Evolutionary conservation across 2,329 filamentous ascomycete genomes (phyloP).

Genomic region (Pseudogymnoascus sp.): DNA sequence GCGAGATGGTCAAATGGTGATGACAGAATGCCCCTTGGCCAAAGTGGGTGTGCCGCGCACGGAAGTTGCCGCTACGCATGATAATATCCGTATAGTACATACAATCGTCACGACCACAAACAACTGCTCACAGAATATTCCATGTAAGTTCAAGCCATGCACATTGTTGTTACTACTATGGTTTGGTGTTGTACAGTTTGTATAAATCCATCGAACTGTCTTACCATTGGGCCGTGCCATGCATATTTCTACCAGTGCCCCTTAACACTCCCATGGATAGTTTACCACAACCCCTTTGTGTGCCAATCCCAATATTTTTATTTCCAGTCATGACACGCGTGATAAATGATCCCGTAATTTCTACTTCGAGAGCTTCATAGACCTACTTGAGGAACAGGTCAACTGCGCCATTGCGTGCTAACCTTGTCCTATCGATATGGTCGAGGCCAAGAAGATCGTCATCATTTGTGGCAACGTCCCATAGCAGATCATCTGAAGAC

Average conservation of each 20-base stretch:
- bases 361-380: neutral
- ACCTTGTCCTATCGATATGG: slow-evolving; percentile 54
- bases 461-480: slow-evolving; percentile 42
- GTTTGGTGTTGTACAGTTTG: slow-evolving; percentile 6
- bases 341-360: neutral
- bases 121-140: neutral
- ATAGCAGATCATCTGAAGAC: slow-evolving; percentile 50
- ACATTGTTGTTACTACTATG: slow-evolving; percentile 8
- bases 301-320: slow-evolving; percentile 3
- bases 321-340: slow-evolving; percentile 4
- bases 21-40: slow-evolving; percentile 9
- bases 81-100: neutral
- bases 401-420: slow-evolving; percentile 50
- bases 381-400: slow-evolving; percentile 51
- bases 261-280: neutral
- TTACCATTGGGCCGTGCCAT: neutral
- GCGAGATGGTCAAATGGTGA: neutral
- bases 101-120: neutral
- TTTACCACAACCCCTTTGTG: neutral
- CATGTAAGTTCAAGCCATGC: neutral
- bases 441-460: slow-evolving; percentile 60
- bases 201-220: slow-evolving; percentile 5
- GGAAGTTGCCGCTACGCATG: slow-evolving; percentile 1
- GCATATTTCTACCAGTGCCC: slow-evolving; percentile 1
- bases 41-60: neutral